Base-by-base conservation (phyloP, 2,329 filamentous ascomycete genomes). In the Fusarium lyarnte region DNA sequence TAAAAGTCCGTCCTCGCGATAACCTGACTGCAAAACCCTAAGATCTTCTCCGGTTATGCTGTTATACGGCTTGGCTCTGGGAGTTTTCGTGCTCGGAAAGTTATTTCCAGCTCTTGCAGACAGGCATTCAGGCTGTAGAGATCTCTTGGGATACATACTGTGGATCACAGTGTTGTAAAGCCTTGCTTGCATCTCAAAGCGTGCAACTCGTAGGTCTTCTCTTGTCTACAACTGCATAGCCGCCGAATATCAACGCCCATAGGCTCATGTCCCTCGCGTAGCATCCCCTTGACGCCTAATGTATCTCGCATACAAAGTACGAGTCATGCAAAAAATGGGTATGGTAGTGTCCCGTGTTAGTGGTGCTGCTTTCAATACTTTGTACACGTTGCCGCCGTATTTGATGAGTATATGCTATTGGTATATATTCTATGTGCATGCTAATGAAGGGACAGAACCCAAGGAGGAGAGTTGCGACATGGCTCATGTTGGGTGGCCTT, bases 1-100 rank as follows among this genome's bases (percentile, higher is more conserved):
- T 23, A 1, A 2, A 16, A 11, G 16, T 8, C 12, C 16, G 2
- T 13, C 29, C 29, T 33, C 16, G 23, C 2, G 6, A 8, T 3
- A 23, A 33, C 7, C n/a, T 33, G 11, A 12, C n/a, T 33, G 12
- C 19, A 19, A n/a, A 49, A 13, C n/a, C 21, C 31, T 7, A 19
- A 23, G 11, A 13, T 13, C 29, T 49, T 33, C 11, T 23, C 16
- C n/a, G 10, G n/a, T 23, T 23, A 17, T 49, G 8, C n/a, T 33
- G 6, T 19, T 19, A 10, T 5, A 33, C 33, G 16, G 17, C 46
- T 33, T 49, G 12, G 2, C 46, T 49, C 8, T 49, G 10, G 19
- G 8, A 13, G 16, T 8, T 23, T 19, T 19, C 17, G 10, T 5
- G 12, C 11, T 33, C 29, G 19, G 33, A 23, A 8, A 33, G 33